These are phyloP conservation scores for Colletotrichum abscissum DNA, from an alignment of 2,329 filamentous ascomycete species.

Conservation along the genomic window DNA sequence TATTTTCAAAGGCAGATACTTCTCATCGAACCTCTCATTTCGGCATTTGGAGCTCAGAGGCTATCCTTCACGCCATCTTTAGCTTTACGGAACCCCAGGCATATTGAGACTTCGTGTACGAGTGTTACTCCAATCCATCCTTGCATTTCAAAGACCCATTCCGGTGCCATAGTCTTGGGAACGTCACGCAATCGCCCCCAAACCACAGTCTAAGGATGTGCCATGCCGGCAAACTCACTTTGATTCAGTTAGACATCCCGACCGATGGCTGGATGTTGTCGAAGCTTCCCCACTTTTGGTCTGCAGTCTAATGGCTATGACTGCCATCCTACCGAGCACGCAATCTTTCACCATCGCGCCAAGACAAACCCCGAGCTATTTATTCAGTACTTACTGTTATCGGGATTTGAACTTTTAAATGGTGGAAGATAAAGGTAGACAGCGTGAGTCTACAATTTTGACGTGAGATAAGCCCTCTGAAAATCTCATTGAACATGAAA, in stretches of 20 bases:
- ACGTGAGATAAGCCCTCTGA: neutral
- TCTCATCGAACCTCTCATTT: neutral
- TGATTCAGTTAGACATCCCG: neutral
- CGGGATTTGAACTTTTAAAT: conserved; percentile 18
- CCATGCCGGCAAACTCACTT: conserved; percentile 1
- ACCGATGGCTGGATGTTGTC: neutral
- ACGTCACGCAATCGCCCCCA: conserved; percentile 22
- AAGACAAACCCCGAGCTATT: conserved; percentile 20
- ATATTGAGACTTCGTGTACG: neutral
- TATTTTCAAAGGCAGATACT: neutral
- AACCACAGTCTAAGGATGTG: neutral
- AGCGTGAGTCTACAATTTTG: neutral
- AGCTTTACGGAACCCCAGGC: neutral
- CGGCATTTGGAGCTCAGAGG: conserved; percentile 11
- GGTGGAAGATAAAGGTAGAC: neutral
- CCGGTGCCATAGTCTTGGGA: conserved; percentile 21
- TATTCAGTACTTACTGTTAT: neutral
- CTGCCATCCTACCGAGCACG: conserved; percentile 15
- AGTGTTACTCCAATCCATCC: neutral
- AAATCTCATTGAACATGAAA: neutral
- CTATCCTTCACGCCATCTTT: conserved; percentile 17
- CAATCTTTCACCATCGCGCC: conserved; percentile 32
- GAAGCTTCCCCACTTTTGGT: neutral
- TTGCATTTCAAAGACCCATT: neutral
- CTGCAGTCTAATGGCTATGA: neutral